Evolutionary conservation across 208 protist species (phyloP), one percentile per base, ranked within the genome.

Genomic region (Wallacemonas rigidus): DNA sequence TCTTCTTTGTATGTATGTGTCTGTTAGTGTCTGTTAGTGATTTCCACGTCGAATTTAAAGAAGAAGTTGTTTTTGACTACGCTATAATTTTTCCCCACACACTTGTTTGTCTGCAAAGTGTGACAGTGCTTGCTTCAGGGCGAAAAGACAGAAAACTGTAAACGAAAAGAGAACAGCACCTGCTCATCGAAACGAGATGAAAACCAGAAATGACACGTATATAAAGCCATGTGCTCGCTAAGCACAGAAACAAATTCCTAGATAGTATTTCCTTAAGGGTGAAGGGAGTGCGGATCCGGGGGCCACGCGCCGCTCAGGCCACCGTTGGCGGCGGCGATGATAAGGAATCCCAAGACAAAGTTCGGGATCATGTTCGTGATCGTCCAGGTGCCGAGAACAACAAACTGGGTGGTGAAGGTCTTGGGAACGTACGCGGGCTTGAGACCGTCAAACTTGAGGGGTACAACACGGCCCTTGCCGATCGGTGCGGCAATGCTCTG

Each of bases 331-430:
- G 87, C 87, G 26, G 86, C 83, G 67, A 95, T 91, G 67, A 95
- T 83, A 54, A 92, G 69, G 65, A 88, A 82, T 8, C 81, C 85
- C 57, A 92, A 79, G 61, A 90, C 74, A 60, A 92, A 92, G 71
- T 90, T 95, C 15, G 87, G 80, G 5, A 95, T 62, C 86, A 92
- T 88, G 78, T 90, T 95, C 53, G 76, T 80, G 77, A 92, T 90
- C 47, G 82, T 80, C 87, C 90, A 95, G 14, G 82, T 70, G 39
- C 87, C 87, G 36, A 92, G 76, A n/a, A 95, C 90, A 45, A 91
- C 82, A 60, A 95, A 89, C 77, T 95, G 90, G 9, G 77, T 88
- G 3, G 84, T 89, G 79, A 91, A 95, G 41, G 85, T 87, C 71
- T 84, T 88, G 40, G 90, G 90, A 45, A 90, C 78, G 78, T 95